phyloP scores from a whole-genome alignment of 805 yeast species.

The Lipomyces yamadae region DNA sequence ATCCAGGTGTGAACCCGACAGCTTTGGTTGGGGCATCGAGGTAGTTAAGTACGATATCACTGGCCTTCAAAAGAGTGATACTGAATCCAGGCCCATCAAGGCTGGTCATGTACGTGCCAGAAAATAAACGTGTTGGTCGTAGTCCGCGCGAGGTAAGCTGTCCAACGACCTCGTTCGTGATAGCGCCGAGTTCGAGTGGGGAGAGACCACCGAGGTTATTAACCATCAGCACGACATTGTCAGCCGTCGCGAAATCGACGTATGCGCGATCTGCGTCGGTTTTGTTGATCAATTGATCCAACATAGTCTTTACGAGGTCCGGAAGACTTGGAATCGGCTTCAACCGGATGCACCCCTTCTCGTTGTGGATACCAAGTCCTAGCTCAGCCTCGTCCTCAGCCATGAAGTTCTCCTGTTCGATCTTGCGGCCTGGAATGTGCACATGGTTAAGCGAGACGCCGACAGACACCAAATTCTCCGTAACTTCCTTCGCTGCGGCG shows the following conservation, averaged over 20 bases:
- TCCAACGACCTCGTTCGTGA: constrained; percentile 56
- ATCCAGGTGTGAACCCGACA: constrained; percentile 72
- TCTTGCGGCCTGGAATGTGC: constrained; percentile 77
- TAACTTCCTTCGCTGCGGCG: constrained; percentile 63
- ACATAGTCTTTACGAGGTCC: constrained; percentile 60
- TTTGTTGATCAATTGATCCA: constrained; percentile 63
- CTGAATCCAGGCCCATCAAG: constrained; percentile 92
- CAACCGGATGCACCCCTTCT: constrained; percentile 76
- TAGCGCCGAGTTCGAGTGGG: constrained; percentile 73
- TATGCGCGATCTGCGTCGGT: constrained; percentile 79
- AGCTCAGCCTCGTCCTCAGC: constrained; percentile 73
- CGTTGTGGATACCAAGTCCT: constrained; percentile 96
- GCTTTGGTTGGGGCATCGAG: constrained; percentile 78
- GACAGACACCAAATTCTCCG: constrained; percentile 74
- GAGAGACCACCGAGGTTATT: constrained; percentile 93
- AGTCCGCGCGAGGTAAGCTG: constrained; percentile 46
- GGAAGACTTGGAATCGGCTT: constrained; percentile 74
- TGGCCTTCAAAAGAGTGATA: constrained; percentile 74
- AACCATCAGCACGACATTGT: constrained; percentile 70
- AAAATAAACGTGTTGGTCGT: constrained; percentile 67
- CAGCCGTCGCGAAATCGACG: constrained; percentile 65
- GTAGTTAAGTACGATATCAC: constrained; percentile 59
- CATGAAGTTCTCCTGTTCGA: constrained; percentile 57
- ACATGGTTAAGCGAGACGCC: constrained; percentile 91
- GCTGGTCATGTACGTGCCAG: constrained; percentile 86